These are phyloP conservation scores for Wallacemonas collosoma DNA, from an alignment of 208 protist species.

Conservation along the genomic window DNA sequence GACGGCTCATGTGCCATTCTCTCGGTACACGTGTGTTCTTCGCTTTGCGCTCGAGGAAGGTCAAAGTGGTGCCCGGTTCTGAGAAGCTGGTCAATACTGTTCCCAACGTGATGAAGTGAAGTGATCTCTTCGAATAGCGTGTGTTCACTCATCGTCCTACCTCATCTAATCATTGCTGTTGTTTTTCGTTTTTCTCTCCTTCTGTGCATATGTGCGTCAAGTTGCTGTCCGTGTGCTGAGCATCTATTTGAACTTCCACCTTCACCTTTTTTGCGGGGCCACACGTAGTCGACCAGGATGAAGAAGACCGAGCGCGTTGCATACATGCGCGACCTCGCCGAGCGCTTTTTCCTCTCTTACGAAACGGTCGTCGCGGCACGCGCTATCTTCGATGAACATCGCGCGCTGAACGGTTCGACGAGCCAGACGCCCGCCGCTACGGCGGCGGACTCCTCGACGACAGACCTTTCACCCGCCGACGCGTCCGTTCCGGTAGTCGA, in stretches of 20 bases:
- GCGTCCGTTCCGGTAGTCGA: too few relatives aligned
- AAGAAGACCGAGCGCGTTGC: background rate
- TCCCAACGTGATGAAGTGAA: too few relatives aligned
- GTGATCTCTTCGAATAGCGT: too few relatives aligned
- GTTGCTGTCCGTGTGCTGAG: background rate
- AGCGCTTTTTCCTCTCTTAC: conserved; percentile 36
- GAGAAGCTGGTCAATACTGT: too few relatives aligned
- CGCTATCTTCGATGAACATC: conserved; percentile 30
- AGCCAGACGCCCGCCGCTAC: too few relatives aligned
- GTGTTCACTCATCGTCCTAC: too few relatives aligned
- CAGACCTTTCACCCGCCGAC: too few relatives aligned
- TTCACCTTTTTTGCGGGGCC: background rate
- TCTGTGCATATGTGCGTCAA: background rate
- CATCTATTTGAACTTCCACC: background rate
- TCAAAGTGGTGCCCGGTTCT: too few relatives aligned
- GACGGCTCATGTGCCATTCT: too few relatives aligned
- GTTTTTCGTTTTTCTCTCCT: conserved; percentile 11
- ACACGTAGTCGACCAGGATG: background rate
- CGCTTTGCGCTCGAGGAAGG: too few relatives aligned
- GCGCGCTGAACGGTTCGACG: conserved; percentile 19
- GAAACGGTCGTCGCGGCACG: conserved; percentile 30
- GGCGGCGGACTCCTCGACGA: too few relatives aligned
- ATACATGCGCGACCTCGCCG: conserved; percentile 24
- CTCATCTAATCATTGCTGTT: background rate
- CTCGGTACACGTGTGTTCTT: too few relatives aligned